Conservation (phyloP, 371 early-diverging fungal genomes). For the Zancudomyces culisetae region DNA sequence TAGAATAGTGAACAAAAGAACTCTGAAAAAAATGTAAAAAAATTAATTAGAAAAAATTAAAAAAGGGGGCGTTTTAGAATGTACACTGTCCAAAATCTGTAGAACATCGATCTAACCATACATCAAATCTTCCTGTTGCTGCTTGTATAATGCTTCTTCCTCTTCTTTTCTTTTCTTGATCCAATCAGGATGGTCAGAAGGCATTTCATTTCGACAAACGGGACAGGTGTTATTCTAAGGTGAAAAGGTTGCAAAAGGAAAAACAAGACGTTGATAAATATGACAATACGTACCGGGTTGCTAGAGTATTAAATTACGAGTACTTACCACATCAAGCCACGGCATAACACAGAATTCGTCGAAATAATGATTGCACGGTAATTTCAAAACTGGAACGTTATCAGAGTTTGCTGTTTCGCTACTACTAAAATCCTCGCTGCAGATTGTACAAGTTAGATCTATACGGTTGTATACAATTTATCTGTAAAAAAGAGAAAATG, state of each 20-base stretch:
- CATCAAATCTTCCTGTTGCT: constrained; percentile 17
- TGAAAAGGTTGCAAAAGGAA: no score
- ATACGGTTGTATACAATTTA: not conserved
- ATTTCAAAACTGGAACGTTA: constrained; percentile 23
- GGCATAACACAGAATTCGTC: constrained; percentile 28
- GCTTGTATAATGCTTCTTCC: constrained; percentile 7
- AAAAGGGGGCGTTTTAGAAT: no score
- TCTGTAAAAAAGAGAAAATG: no score
- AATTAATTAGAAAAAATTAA: no score
- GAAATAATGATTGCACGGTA: constrained; percentile 50
- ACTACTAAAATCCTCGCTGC: constrained; percentile 33
- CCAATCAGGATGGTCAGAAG: constrained; percentile 43
- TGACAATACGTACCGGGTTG: no score
- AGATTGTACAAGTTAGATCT: constrained; percentile 37
- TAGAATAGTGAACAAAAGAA: no score
- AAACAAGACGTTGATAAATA: no score
- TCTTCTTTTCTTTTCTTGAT: constrained; percentile 32
- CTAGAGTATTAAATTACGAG: not conserved
- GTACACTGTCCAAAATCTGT: constrained; percentile 1
- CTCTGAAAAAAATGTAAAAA: no score
- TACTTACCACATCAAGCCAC: constrained; percentile 16
- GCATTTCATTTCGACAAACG: constrained; percentile 39
- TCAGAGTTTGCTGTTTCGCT: constrained; percentile 2
- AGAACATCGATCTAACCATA: constrained; percentile 6
- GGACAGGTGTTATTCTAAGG: constrained; percentile 52